Percentiles rank a stretch among this genome's conserved stretches.
Evolutionary conservation across 2,329 filamentous ascomycete species (phyloP).

Genomic region (Didymella segeticola): DNA sequence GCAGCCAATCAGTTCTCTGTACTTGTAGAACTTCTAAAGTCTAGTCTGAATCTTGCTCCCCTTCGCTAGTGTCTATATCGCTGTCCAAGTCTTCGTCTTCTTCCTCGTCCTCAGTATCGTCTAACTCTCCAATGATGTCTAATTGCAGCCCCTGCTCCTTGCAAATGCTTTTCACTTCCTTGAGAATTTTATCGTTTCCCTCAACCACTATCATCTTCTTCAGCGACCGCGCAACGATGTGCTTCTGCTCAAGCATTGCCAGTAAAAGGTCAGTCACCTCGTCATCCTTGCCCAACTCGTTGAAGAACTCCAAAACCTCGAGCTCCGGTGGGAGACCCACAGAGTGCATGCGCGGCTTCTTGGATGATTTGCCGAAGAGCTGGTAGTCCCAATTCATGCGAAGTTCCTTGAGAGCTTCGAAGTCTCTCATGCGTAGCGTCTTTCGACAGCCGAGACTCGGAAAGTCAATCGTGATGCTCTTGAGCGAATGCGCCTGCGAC

Average conservation of each 20-base stretch:
- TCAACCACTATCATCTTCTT: slow-evolving; percentile 36
- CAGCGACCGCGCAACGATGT: slow-evolving; percentile 33
- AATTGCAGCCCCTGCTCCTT: slow-evolving; percentile 28
- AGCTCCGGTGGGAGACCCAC: slow-evolving; percentile 39
- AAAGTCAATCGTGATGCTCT: slow-evolving; percentile 40
- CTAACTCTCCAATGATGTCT: slow-evolving; percentile 59
- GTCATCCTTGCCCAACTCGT: slow-evolving; percentile 39
- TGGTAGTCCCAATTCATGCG: slow-evolving; percentile 44
- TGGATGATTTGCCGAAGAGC: slow-evolving; percentile 41
- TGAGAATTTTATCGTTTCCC: slow-evolving; percentile 31
- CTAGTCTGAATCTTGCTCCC: slow-evolving; percentile 7
- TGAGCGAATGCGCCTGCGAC: slow-evolving; percentile 37
- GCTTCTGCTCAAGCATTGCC: slow-evolving; percentile 35
- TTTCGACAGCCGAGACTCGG: slow-evolving; percentile 38
- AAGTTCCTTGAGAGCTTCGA: slow-evolving; percentile 32
- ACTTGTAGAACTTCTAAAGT: not conserved
- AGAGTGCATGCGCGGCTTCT: slow-evolving; percentile 40
- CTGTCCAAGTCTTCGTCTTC: not conserved
- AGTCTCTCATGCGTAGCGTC: slow-evolving; percentile 38
- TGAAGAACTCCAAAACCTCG: slow-evolving; percentile 41
- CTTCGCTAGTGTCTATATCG: not conserved
- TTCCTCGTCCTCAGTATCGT: slow-evolving; percentile 1
- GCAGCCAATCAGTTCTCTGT: not conserved
- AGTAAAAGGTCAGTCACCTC: slow-evolving; percentile 40
- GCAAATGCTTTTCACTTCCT: slow-evolving; percentile 34